Evolutionary conservation across 2,329 filamentous ascomycete species (phyloP).

Genomic region (Cercospora brassicicola): DNA sequence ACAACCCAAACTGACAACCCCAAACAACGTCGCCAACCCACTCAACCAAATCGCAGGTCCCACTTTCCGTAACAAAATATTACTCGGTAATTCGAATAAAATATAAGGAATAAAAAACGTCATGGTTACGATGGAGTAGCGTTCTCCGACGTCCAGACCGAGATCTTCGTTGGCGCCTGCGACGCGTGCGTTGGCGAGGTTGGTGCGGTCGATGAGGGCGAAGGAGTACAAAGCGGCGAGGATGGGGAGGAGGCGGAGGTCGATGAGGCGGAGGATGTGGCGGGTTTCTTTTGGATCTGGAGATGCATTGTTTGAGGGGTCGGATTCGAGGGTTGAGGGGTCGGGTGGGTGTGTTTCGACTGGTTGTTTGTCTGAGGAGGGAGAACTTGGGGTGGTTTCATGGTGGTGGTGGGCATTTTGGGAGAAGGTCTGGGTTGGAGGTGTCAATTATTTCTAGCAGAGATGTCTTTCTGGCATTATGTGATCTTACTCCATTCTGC

Average conservation of each 20-base stretch:
- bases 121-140: background rate
- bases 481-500: too few species aligned
- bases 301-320: background rate
- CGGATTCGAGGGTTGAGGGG: background rate
- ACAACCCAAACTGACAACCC: conserved; percentile 9
- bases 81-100: background rate
- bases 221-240: background rate
- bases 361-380: background rate
- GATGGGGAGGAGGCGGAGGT: background rate
- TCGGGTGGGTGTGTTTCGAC: background rate
- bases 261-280: background rate
- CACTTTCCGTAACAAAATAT: background rate
- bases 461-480: background rate
- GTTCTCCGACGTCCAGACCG: background rate
- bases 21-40: conserved; percentile 6
- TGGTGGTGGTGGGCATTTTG: background rate
- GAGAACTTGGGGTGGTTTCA: background rate
- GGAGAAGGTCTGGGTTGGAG: background rate
- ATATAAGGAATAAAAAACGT: background rate
- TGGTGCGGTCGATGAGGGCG: background rate
- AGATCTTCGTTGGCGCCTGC: background rate
- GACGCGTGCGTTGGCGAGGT: background rate
- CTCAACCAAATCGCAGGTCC: conserved; percentile 4
- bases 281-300: background rate
- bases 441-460: background rate